Conservation (phyloP, 139 green algal genomes). For the Mesotaenium endlicherianum region DNA sequence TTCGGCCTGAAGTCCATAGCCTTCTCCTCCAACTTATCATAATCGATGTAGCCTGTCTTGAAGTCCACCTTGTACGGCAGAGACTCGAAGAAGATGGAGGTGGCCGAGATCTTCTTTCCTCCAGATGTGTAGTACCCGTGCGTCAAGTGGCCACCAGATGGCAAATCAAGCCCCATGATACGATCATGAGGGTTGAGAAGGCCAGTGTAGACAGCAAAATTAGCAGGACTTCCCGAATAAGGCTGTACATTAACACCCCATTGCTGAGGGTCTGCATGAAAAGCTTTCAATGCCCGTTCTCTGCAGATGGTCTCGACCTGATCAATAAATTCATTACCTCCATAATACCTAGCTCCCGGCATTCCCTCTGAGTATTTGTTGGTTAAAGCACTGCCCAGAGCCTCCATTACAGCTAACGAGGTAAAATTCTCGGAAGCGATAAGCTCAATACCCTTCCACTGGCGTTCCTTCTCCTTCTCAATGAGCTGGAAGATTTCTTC, state of each 20-base stretch:
- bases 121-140: slow-evolving; percentile 88
- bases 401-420: slow-evolving; percentile 87
- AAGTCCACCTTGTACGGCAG: slow-evolving; percentile 80
- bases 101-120: slow-evolving; percentile 83
- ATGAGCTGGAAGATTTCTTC: slow-evolving; percentile 86
- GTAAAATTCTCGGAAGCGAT: slow-evolving; percentile 99
- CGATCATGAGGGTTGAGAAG: slow-evolving; percentile 80
- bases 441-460: slow-evolving; percentile 96
- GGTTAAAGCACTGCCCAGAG: slow-evolving; percentile 89
- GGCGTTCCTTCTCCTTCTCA: slow-evolving; percentile 87
- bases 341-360: slow-evolving; percentile 87
- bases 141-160: slow-evolving; percentile 79
- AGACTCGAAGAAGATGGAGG: slow-evolving; percentile 83
- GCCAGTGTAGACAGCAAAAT: slow-evolving; percentile 92
- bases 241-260: slow-evolving; percentile 90
- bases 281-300: slow-evolving; percentile 72
- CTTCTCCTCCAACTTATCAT: slow-evolving; percentile 81
- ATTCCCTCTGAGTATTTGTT: slow-evolving; percentile 99
- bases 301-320: slow-evolving; percentile 75
- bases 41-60: slow-evolving; percentile 78
- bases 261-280: slow-evolving; percentile 59
- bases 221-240: slow-evolving; percentile 83
- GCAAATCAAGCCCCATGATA: slow-evolving; percentile 87
- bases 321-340: slow-evolving; percentile 85
- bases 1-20: slow-evolving; percentile 81